Percentiles rank a stretch among this genome's conserved stretches.
phyloP scores from a whole-genome alignment of 257 asterid genomes.

The Verbena officinalis region DNA sequence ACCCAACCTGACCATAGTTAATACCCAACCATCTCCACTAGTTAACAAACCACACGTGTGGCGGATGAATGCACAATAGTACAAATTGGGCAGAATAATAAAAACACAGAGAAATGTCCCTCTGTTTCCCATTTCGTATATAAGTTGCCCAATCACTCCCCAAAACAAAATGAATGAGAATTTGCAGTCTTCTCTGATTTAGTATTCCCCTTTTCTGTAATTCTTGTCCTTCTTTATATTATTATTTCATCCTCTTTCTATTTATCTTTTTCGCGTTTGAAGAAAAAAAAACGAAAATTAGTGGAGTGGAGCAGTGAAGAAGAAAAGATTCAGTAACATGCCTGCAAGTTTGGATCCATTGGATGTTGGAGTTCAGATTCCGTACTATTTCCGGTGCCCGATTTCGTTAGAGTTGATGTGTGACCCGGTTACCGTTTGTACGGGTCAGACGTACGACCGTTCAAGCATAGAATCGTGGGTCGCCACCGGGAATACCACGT shows the following conservation, averaged over 20 bases:
- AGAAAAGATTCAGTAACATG: slow-evolving; percentile 35
- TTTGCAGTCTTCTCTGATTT: slow-evolving; percentile 39
- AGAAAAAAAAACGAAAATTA: no score
- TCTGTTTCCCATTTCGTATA: slow-evolving; percentile 45
- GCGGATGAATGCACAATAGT: slow-evolving; percentile 30
- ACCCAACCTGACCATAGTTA: slow-evolving; percentile 36
- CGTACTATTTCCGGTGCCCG: slow-evolving; percentile 69
- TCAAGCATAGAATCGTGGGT: slow-evolving; percentile 71
- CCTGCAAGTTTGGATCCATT: slow-evolving; percentile 57
- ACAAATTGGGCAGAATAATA: slow-evolving; percentile 37
- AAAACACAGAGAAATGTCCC: slow-evolving; percentile 40
- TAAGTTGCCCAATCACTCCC: slow-evolving; percentile 30
- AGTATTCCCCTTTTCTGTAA: background rate
- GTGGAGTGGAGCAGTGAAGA: no score
- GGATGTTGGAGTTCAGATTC: slow-evolving; percentile 59
- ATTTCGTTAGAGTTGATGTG: slow-evolving; percentile 64
- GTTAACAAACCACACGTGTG: slow-evolving; percentile 45
- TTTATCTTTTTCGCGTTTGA: no score
- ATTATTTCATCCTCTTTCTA: background rate
- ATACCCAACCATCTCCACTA: slow-evolving; percentile 9
- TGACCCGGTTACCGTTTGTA: slow-evolving; percentile 68
- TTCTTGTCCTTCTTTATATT: slow-evolving; percentile 9
- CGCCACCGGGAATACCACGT: slow-evolving; percentile 68
- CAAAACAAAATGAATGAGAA: slow-evolving; percentile 34
- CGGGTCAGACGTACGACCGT: slow-evolving; percentile 76